phyloP scores from a whole-genome alignment of 1,284 basidiomycete genomes.

The Volvariella volvacea region DNA sequence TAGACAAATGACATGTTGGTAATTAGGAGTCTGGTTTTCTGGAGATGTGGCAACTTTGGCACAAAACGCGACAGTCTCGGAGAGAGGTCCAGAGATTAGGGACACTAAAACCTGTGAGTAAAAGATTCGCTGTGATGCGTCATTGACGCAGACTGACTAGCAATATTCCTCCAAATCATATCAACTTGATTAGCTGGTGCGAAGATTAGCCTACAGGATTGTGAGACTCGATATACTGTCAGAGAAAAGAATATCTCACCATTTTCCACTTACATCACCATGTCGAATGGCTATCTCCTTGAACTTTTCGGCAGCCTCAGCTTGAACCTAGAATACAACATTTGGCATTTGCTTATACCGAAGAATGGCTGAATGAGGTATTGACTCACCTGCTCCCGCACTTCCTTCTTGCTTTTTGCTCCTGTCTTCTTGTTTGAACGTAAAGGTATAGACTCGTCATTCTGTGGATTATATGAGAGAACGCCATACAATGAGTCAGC shows the following conservation, averaged over 20 bases:
- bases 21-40: conserved; percentile 34
- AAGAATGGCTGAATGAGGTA: not conserved
- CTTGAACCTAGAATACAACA: conserved; percentile 40
- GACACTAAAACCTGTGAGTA: conserved; percentile 36
- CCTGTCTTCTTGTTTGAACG: conserved; percentile 67
- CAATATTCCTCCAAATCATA: conserved; percentile 49
- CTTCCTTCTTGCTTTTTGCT: conserved; percentile 64
- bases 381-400: conserved; percentile 51
- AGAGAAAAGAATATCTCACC: conserved; percentile 29
- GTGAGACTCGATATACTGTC: not conserved
- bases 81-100: conserved; percentile 52
- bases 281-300: conserved; percentile 50
- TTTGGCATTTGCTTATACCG: not conserved
- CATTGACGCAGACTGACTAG: conserved; percentile 30
- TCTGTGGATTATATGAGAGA: too few relatives aligned
- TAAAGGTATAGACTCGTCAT: conserved; percentile 55
- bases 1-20: conserved; percentile 63
- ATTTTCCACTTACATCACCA: conserved; percentile 57
- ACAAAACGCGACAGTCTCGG: conserved; percentile 42
- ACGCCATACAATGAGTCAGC: not conserved
- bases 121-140: not conserved
- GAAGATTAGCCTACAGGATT: conserved; percentile 50
- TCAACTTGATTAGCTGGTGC: conserved; percentile 55
- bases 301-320: conserved; percentile 47
- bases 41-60: conserved; percentile 64